Base-by-base conservation (phyloP, 1,284 basidiomycete species). In the Tilletia horrida region DNA sequence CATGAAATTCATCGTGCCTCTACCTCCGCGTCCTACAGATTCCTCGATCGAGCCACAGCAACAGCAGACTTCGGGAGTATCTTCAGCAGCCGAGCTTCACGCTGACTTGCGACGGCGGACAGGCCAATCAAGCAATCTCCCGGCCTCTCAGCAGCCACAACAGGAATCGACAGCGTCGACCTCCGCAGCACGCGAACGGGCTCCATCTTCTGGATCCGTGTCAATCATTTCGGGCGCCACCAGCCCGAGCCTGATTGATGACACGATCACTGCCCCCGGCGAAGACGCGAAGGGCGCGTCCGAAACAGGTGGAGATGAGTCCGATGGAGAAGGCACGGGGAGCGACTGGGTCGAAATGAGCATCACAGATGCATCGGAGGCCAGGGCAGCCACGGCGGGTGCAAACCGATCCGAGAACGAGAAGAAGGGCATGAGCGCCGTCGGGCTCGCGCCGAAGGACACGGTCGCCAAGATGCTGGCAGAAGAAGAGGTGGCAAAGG, bases 311-410 rank as follows among this genome's bases (percentile, higher is more conserved):
- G 43, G 29, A 13, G 48, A 44, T 25, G 55, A 59, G 16, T 25
- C 29, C 25, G 69, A 66, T 35, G 23, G 14, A 27, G 31, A 35
- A 27, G 47, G 44, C 0, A 45, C 40, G 29, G 63, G 44, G 2
- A 68, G 71, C 42, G 73, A 73, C n/a, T 77, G 76, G 76, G 76
- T 71, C 18, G 62, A 76, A 63, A 73, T 77, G 74, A 76, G 70
- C 63, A 66, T 66, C 27, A 69, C 67, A 14, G 75, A 76, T 40
- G 40, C 47, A 16, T n/a, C 47, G 9, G 47, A n/a, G 18, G 47
- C 47, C n/a, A 48, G 47, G 4, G 47, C 18, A 8, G 50, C 50
- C 21, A 29, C 52, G 31, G 27, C 29, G 52, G 52, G 18, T 18
- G 55, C 55, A 13, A 21, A 9, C 35, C 35, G 6, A 11, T 6